phyloP scores from a whole-genome alignment of 1,284 basidiomycete genomes.

The Hemileia vastatrix region DNA sequence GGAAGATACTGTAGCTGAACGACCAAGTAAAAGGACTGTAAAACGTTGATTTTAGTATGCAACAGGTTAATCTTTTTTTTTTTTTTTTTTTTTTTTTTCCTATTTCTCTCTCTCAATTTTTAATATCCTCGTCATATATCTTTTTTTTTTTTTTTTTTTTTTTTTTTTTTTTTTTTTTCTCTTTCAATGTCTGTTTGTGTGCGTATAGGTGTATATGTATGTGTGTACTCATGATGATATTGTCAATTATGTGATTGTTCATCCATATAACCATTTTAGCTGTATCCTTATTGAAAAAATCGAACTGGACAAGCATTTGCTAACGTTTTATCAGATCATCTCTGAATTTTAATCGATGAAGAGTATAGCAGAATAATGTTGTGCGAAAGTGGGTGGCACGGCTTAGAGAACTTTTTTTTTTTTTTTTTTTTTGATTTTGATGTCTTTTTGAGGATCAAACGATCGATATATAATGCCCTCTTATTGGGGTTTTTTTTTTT shows the following conservation, averaged over 20 bases:
- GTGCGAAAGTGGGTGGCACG: too few species aligned
- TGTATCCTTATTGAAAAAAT: background rate
- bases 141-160: background rate
- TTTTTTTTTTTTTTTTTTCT: background rate
- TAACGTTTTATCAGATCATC: background rate
- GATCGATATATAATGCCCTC: background rate
- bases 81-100: background rate
- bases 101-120: background rate
- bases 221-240: background rate
- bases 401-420: background rate
- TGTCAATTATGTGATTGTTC: background rate
- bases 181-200: background rate
- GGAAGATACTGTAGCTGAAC: too few species aligned
- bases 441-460: background rate
- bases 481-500: background rate
- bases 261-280: background rate
- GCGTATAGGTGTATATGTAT: background rate
- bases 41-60: background rate
- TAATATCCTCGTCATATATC: background rate
- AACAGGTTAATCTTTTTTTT: background rate
- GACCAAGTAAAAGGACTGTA: too few species aligned
- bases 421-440: background rate
- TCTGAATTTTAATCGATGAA: background rate
- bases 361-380: too few species aligned
- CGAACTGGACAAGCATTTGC: background rate